Percentiles rank a stretch among this genome's conserved stretches.
Conservation (phyloP, 306 rosid genomes). For the Trichosanthes truncata region DNA sequence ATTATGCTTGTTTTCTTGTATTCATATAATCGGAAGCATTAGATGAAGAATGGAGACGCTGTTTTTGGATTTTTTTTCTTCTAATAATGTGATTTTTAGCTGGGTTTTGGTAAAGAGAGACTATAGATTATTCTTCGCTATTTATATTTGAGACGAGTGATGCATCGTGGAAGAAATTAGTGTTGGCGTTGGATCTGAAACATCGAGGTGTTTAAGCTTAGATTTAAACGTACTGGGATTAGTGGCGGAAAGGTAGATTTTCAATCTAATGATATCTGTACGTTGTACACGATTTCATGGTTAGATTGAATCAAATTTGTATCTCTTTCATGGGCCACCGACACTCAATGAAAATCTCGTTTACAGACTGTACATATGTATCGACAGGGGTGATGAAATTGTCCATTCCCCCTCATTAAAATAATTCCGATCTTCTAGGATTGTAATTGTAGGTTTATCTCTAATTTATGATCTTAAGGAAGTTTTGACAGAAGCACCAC, state of each 20-base stretch:
- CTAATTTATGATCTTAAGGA: neutral
- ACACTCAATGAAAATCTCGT: neutral
- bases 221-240: too few species aligned
- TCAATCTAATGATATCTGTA: too few species aligned
- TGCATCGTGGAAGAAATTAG: neutral
- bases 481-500: neutral
- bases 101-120: neutral
- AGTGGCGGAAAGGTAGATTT: too few species aligned
- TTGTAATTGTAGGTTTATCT: neutral
- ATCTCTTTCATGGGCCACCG: neutral
- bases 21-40: neutral
- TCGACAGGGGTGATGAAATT: neutral
- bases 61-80: neutral
- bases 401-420: neutral
- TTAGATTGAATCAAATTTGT: neutral
- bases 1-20: neutral
- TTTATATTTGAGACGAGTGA: neutral
- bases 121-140: neutral
- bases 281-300: too few species aligned
- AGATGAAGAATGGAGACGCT: neutral
- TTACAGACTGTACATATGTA: neutral
- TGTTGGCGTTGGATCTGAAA: neutral
- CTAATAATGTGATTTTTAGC: neutral
- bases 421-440: neutral
- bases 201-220: too few species aligned